Percentiles rank a stretch among this genome's conserved stretches.
Evolutionary conservation across 2,329 filamentous ascomycete genomes (phyloP).

Genomic region (Clarireedia homoeocarpa): DNA sequence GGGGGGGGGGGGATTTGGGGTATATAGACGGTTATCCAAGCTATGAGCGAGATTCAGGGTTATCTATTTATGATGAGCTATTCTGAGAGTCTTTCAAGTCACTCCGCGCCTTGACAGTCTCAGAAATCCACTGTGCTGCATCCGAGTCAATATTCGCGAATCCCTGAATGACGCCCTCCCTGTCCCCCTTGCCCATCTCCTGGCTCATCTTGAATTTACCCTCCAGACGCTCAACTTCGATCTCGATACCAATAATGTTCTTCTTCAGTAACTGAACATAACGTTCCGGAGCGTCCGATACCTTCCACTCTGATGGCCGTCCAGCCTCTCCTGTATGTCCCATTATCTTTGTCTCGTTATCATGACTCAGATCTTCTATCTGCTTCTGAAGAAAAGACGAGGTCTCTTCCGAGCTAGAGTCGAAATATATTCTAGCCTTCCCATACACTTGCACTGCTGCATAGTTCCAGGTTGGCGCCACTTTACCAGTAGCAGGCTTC

Average conservation of each 20-base stretch:
- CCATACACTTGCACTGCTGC: conserved; percentile 58
- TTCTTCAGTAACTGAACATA: conserved; percentile 52
- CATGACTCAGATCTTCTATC: conserved; percentile 42
- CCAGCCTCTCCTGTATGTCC: conserved; percentile 36
- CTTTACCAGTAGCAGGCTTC: conserved; percentile 56
- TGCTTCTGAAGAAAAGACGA: conserved; percentile 42
- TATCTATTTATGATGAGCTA: too few relatives aligned
- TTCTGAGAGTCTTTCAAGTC: too few relatives aligned
- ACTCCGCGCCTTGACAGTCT: too few relatives aligned
- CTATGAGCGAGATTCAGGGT: too few relatives aligned
- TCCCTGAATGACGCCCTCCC: conserved; percentile 48
- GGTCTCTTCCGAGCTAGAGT: conserved; percentile 39
- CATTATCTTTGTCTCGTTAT: conserved; percentile 49
- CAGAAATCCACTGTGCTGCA: too few relatives aligned
- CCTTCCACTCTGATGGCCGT: conserved; percentile 41
- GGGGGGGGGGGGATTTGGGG: too few relatives aligned
- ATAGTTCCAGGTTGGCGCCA: conserved; percentile 67
- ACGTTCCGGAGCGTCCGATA: conserved; percentile 46
- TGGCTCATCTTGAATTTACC: conserved; percentile 58
- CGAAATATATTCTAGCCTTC: conserved; percentile 43
- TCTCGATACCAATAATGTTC: conserved; percentile 53
- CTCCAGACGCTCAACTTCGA: conserved; percentile 47
- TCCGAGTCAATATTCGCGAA: conserved; percentile 31
- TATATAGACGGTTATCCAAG: too few relatives aligned
- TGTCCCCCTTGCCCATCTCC: conserved; percentile 45